Percentiles rank a stretch among this genome's conserved stretches.
phyloP scores from a whole-genome alignment of 2,329 filamentous ascomycete genomes.

The Macrophomina phaseolina region DNA sequence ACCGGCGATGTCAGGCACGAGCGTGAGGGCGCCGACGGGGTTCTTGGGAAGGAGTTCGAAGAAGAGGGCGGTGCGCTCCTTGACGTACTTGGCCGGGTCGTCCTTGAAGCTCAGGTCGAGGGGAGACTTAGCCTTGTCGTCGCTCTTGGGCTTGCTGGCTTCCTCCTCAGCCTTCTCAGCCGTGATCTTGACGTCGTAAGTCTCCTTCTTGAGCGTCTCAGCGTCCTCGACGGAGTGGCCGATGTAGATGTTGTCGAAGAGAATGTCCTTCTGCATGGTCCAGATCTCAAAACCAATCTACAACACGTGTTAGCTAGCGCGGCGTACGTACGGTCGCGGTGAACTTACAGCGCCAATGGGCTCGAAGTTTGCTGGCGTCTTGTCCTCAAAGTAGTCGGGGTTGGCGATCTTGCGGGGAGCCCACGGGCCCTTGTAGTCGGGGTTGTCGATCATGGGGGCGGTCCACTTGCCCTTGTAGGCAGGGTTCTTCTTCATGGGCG shows the following conservation, averaged over 20 bases:
- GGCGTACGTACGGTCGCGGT: neutral
- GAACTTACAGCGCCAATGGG: constrained; percentile 91
- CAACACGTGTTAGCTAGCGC: constrained; percentile 29
- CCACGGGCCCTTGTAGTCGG: constrained; percentile 96
- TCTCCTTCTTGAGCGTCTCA: constrained; percentile 84
- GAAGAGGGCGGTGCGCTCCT: constrained; percentile 94
- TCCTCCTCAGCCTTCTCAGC: constrained; percentile 82
- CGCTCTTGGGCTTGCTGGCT: constrained; percentile 77
- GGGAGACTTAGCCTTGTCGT: constrained; percentile 69
- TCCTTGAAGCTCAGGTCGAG: constrained; percentile 86
- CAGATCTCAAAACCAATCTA: constrained; percentile 99
- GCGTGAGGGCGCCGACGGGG: constrained; percentile 82
- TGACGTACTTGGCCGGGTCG: constrained; percentile 84
- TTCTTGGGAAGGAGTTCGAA: constrained; percentile 81
- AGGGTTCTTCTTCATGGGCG: constrained; percentile 92
- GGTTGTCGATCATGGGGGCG: constrained; percentile 93
- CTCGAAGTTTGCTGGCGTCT: constrained; percentile 94
- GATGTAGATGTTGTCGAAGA: constrained; percentile 99
- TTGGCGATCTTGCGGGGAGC: constrained; percentile 95
- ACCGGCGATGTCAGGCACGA: constrained; percentile 89
- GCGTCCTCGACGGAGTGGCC: constrained; percentile 96
- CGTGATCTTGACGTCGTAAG: constrained; percentile 85
- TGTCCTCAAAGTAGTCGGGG: constrained; percentile 96
- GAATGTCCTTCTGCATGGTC: constrained; percentile 99
- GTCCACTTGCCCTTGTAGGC: constrained; percentile 99